Conservation (phyloP, 495 filamentous ascomycete species). For the Daldinia caldariorum region DNA sequence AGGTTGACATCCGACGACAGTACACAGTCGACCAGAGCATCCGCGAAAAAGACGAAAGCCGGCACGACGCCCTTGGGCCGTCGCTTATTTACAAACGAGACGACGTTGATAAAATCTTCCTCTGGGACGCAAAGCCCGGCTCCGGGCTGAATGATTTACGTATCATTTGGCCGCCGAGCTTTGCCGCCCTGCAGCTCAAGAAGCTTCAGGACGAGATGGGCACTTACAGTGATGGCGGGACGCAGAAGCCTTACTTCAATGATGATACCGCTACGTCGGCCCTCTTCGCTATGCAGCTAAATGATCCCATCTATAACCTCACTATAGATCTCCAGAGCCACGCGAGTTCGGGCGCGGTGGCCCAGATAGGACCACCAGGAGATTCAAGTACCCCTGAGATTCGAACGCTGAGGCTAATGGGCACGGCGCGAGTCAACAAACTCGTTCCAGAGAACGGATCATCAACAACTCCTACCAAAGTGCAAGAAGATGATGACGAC, state of each 20-base stretch:
- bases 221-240: background rate
- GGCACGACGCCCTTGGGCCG: background rate
- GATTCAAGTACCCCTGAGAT: background rate
- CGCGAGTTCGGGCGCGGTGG: background rate
- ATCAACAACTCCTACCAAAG: background rate
- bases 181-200: background rate
- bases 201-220: background rate
- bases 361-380: constrained; percentile 10
- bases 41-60: background rate
- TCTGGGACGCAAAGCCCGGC: background rate
- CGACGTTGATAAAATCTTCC: background rate
- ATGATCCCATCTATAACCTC: constrained; percentile 39
- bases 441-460: background rate
- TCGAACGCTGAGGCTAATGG: background rate
- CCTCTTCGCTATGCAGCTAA: constrained; percentile 46
- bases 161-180: background rate
- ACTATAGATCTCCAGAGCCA: constrained; percentile 3
- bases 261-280: constrained; percentile 40
- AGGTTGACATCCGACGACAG: constrained; percentile 25
- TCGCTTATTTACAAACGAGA: background rate
- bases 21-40: constrained; percentile 32
- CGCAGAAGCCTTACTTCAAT: constrained; percentile 16
- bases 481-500: background rate
- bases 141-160: background rate
- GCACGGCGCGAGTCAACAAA: background rate